These are phyloP conservation scores for Ceriops tagal DNA, from an alignment of 345 rosid genomes.

Conservation along the genomic window DNA sequence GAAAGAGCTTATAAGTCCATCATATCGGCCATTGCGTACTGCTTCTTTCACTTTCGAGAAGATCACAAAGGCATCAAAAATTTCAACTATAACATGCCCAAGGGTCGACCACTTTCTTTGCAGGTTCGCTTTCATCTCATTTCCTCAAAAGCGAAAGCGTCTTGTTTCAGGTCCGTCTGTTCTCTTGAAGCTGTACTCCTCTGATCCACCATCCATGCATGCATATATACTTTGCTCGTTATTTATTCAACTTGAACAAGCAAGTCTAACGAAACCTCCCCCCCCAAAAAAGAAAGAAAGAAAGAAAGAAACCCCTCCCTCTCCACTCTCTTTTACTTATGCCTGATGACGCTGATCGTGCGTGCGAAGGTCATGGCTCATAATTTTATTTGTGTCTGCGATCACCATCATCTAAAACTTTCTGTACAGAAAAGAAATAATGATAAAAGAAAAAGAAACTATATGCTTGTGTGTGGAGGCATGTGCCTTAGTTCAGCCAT, in stretches of 20 bases:
- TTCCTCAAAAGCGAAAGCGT: background rate
- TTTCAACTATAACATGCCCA: constrained; percentile 53
- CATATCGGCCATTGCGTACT: constrained; percentile 50
- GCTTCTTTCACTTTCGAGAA: constrained; percentile 52
- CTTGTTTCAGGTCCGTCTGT: background rate
- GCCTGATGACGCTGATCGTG: too few species aligned
- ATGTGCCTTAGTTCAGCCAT: too few species aligned
- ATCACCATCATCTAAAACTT: too few species aligned
- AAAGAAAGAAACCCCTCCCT: too few species aligned
- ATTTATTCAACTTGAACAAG: background rate
- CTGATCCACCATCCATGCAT: background rate
- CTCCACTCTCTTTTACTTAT: too few species aligned
- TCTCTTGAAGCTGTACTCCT: background rate
- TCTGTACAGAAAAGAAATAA: too few species aligned
- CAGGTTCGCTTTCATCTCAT: constrained; percentile 51
- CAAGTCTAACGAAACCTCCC: too few species aligned
- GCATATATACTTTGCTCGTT: background rate
- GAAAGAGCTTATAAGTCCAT: constrained; percentile 48
- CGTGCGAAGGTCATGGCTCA: too few species aligned
- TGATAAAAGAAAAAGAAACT: too few species aligned
- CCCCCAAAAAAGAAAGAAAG: too few species aligned
- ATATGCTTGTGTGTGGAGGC: too few species aligned
- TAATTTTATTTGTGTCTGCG: too few species aligned
- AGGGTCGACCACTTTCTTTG: constrained; percentile 75
- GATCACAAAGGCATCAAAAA: constrained; percentile 15